Base-by-base conservation (phyloP, 371 early-diverging fungal species). In the Mucor circinelloides region DNA sequence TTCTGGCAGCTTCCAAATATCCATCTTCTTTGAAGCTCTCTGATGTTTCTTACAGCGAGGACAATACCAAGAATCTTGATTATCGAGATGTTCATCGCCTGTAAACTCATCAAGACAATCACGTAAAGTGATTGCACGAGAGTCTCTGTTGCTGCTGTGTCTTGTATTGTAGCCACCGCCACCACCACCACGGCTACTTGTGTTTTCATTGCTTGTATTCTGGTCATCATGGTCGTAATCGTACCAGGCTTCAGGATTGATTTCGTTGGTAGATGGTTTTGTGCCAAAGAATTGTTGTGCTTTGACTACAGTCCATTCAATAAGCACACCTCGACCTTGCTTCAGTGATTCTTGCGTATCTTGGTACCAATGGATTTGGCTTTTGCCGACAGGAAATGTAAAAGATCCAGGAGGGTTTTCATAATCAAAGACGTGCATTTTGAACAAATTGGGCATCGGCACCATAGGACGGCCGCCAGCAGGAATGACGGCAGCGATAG, bases 21-120 rank as follows among this genome's bases (percentile, higher is more conserved):
- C 82, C 31, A 90, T 66, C 28, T 79, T 80, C 63, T 92, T 92
- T 17, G 78, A 74, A 6, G 87, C 78, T 0, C 74, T 70, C 8
- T 89, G 82, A 38, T 78, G 78, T 36, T 70, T 69, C 65, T 89
- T 88, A 68, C 91, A 91, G 17, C 77, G 54, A 1, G 90, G 87
- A 60, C 92, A 92, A 57, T 73, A 76, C 90, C 91, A 92, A 6
- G 81, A 77, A 64, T 92, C 88, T 46, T 87, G 83, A 15, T 86
- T 86, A 9, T 84, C 81, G 21, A 92, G 74, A 8, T 79, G 71
- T 64, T 92, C 91, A 54, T 78, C 81, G 31, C 83, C 80, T 19
- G 85, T 78, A 67, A 87, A 92, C 67, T 85, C 85, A 48, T 82
- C 71, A 7, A 92, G 68, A 70, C 92, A 91, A 56, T 89, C 85